Evolutionary conservation across 257 asterid genomes (phyloP), one percentile per base, ranked within the genome.

Genomic region (Fraxinus cuspidata): DNA sequence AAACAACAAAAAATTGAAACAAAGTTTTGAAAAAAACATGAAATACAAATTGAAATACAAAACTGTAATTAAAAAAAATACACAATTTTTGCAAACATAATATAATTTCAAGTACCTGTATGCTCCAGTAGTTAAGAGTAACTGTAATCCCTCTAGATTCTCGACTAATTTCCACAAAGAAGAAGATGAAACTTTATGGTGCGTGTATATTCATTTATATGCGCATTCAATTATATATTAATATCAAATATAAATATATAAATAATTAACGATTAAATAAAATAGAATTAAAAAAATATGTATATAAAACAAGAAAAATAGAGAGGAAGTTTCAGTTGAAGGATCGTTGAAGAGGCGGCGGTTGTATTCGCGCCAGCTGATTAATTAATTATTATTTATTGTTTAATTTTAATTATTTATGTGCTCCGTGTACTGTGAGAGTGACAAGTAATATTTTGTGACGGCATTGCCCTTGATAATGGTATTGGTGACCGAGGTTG

Each of bases 311-410:
- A 77, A 42, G 56, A 74, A 74, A 76, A 18, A 70, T 1, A 71
- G 10, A 38, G 13, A 38, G 44, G 44, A 72, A 80, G 73, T 70
- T 70, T 71, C 64, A 13, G 85, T 75, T 60, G 34, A 21, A 2
- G 68, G 80, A 64, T 40, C 74, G 83, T 58, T 60, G 80, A 75
- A 68, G 65, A 23, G 73, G 67, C 84, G 82, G 77, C 74, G 86
- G 81, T 71, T 31, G 32, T 12, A 42, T 70, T 70, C 81, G 72
- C 77, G 72, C 81, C 81, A 35, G 68, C 58, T 70, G 11, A 70
- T 77, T 58, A 51, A n/a, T 32, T 60, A 21, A 34, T 67, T 75
- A 40, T 44, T 16, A 34, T 4, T 34, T 7, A 34, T 34, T 34
- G 5, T 34, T 25, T 19, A 40, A 7, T 18, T n/a, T 18, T 19